Evolutionary conservation across 2,329 filamentous ascomycete species (phyloP), one percentile per base, ranked within the genome.

Genomic region (Metarhizium anisopliae): DNA sequence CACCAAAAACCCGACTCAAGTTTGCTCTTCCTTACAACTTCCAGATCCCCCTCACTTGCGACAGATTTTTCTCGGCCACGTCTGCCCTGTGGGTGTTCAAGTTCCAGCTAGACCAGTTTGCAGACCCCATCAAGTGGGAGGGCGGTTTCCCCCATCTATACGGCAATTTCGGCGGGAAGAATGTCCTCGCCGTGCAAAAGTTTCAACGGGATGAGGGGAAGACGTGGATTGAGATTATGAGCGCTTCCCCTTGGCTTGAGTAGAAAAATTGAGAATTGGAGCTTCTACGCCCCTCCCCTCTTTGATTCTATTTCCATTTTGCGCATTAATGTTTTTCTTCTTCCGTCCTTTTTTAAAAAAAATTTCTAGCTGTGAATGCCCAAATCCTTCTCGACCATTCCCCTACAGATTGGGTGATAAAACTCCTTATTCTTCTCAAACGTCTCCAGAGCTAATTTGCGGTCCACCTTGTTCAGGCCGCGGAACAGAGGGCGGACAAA

Each of bases 351-450:
- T 40, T 4, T 38, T 42, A 29, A 20, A 20, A 20, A 20, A 20
- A 25, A 25, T 25, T 32, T 43, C 43, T 56, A 55, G 32, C 47
- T 59, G 56, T 67, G 67, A 43, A 71, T 59, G 40, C 77, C 79
- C 40, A 95, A 72, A 70, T 95, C 89, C 78, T 95, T 96, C 73
- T 90, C 88, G 2, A 95, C 84, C 84, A 95, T 88, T 7, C 78
- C 82, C 59, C 83, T 82, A 69, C 92, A 96, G 63, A 97, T 96
- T 2, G 94, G 94, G 68, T 97, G 93, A 68, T 97, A 99, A 67
- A 97, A 97, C 59, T 91, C 86, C 72, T 81, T 88, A 69, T 96
- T 87, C 79, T 87, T 87, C 73, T 88, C 82, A 72, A 96, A 96
- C 0, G 92, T 95, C 68, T 84, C 77, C 54, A 93, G 72, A 0